These are phyloP conservation scores for Russula vinacea DNA, from an alignment of 768 basidiomycete species.

Conservation along the genomic window DNA sequence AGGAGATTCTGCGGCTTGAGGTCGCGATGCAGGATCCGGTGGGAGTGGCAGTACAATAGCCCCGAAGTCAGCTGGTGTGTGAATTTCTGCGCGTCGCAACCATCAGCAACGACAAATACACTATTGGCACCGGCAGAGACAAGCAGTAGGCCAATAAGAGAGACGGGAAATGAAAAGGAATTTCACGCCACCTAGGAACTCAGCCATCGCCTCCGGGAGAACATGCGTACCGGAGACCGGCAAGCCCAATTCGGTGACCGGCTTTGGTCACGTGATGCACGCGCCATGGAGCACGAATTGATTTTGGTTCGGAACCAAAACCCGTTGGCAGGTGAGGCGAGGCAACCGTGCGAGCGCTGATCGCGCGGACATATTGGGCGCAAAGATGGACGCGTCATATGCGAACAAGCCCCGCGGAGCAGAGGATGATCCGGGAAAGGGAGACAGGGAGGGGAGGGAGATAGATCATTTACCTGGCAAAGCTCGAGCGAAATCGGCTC, in stretches of 20 bases:
- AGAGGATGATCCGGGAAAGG: background rate
- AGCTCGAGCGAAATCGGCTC: constrained; percentile 69
- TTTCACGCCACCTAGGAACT: constrained; percentile 3
- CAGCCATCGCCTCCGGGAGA: background rate
- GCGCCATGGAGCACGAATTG: background rate
- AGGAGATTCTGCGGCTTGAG: constrained; percentile 56
- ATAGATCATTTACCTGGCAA: constrained; percentile 66
- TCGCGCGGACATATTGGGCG: constrained; percentile 33
- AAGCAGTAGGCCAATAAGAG: background rate
- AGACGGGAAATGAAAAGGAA: background rate
- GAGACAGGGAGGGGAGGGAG: background rate
- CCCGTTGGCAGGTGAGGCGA: constrained; percentile 7
- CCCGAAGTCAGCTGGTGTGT: constrained; percentile 90
- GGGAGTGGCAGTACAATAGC: constrained; percentile 62
- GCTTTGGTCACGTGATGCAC: constrained; percentile 24
- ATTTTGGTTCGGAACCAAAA: constrained; percentile 30
- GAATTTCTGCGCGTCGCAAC: constrained; percentile 69
- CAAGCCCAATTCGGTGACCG: background rate
- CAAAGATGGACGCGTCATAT: constrained; percentile 33
- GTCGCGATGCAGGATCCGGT: constrained; percentile 56
- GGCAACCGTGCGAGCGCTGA: constrained; percentile 25
- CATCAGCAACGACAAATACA: constrained; percentile 6
- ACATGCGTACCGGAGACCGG: background rate
- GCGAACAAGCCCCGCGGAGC: background rate
- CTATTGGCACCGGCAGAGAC: constrained; percentile 5